Base-by-base conservation (phyloP, 805 yeast genomes). In the Hanseniaspora hatyaiensis region DNA sequence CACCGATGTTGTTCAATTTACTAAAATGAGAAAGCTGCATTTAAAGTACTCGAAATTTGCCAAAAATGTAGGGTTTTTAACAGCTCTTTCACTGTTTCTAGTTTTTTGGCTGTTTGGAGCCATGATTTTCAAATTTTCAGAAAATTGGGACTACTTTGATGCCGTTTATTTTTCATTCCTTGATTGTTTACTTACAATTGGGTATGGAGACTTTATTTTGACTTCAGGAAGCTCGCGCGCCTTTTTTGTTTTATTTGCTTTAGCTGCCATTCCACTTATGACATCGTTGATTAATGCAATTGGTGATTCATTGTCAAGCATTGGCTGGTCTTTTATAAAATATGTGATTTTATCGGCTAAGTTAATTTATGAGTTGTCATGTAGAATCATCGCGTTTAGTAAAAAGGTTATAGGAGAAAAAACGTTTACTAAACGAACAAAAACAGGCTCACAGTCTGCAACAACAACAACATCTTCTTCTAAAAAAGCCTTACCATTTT, bases 231-330 rank as follows among this genome's bases (percentile, higher is more conserved):
- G 82, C 5, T 94, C 94, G 0, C 65, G 81, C 34, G 73, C 80
- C 0, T 75, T 85, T 54, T 86, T 86, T 55, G 76, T 83, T 6
- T 63, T 77, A 8, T 87, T 95, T 95, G 81, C 87, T 0, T 59
- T 87, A 18, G 66, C 77, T 6, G 94, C 95, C 0, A 80, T 87
- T 19, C 96, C 96, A 1, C 67, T 85, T 44, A 85, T 86, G 94
- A 82, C 95, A 2, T 78, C 80, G 15, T 68, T 85, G 49, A 75
- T 85, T 33, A 78, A 88, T 1, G 77, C 75, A 45, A 65, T 80
- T 40, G 84, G 89, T 52, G 94, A 83, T 58, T 66, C 74, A 15
- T 54, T 77, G 66, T 72, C 58, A 59, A 50, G 29, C 2, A 18
- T 51, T 13, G 64, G 61, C 2, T 54, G 53, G 49, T 51, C 49